These are phyloP conservation scores for Pittosporum tobira DNA, from an alignment of 129 eudicot species.

Conservation along the genomic window DNA sequence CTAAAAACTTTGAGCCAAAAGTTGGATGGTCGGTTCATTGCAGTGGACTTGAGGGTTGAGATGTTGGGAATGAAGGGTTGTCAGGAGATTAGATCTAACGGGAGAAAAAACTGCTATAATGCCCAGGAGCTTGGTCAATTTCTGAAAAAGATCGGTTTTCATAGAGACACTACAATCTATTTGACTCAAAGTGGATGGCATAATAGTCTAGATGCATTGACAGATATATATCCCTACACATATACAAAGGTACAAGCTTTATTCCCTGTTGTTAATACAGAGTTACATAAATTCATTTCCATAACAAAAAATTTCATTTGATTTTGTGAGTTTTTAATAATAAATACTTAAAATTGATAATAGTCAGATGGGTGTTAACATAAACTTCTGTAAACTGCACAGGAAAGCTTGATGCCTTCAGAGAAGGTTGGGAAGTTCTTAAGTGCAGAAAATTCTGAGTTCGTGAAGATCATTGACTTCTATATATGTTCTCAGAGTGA, in stretches of 20 bases:
- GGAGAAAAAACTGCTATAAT: slow-evolving; percentile 38
- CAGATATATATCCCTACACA: slow-evolving; percentile 36
- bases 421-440: slow-evolving; percentile 28
- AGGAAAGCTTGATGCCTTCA: slow-evolving; percentile 79
- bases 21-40: neutral
- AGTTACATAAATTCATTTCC: neutral
- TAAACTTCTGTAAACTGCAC: slow-evolving; percentile 9
- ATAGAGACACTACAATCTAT: slow-evolving; percentile 42
- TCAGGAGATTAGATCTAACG: slow-evolving; percentile 10
- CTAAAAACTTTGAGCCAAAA: neutral
- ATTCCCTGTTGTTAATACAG: neutral
- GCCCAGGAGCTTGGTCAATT: slow-evolving; percentile 39
- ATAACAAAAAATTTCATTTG: neutral
- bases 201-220: slow-evolving; percentile 27
- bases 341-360: neutral
- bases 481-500: slow-evolving; percentile 49
- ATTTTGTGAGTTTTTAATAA: neutral
- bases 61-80: slow-evolving; percentile 28
- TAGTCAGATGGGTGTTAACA: neutral
- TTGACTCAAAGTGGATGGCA: slow-evolving; percentile 46
- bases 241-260: slow-evolving; percentile 52
- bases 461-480: slow-evolving; percentile 46
- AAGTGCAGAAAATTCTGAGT: slow-evolving; percentile 14
- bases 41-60: slow-evolving; percentile 36
- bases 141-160: slow-evolving; percentile 39